Evolutionary conservation across 768 basidiomycete genomes (phyloP), one percentile per base, ranked within the genome.

Genomic region (Lactarius vividus): DNA sequence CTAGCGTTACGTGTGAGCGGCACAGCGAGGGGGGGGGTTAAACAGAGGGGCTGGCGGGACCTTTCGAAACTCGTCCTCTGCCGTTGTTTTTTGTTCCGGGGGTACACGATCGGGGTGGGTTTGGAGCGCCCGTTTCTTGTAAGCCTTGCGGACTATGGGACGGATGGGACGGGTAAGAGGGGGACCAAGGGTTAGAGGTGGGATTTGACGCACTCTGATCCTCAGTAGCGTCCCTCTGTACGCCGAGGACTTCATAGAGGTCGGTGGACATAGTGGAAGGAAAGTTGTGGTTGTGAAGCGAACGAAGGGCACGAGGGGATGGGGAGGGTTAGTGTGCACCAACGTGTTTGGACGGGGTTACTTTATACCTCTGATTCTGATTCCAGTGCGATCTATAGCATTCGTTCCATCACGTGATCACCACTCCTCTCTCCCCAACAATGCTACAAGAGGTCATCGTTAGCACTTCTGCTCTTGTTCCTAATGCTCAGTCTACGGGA

Each of bases 101-200:
- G 82, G 81, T 2, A 89, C 79, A 53, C 91, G 80, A 72, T 92
- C 91, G 6, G 91, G 91, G 73, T 92, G 91, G 2, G 89, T 92
- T 63, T 85, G 79, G 31, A 92, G 73, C 2, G 91, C 91, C 72
- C 78, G 82, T 76, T 80, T 85, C 75, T 83, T 86, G 80, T 92
- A 92, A n/a, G 91, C 91, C 71, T 83, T 89, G 67, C 88, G 84
- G 68, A 92, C 90, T 92, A 67, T 42, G 28, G 52, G 35, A 26
- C 37, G 1, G 15, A 67, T 42, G 28, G 52, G 35, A 26, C 37
- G 1, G 15, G 11, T n/a, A 23, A 39, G 9, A 9, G 39, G 46
- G 35, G 37, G 28, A 29, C 37, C 28, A 16, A 35, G 44, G 60
- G 35, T 16, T 10, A n/a, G 46, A 40, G 28, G 28, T 2, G 18